A percentile compares a stretch with the other conserved stretches of the same genome.
These are phyloP conservation scores for Exophiala oligosperma DNA, from an alignment of 2,329 filamentous ascomycete genomes.

Conservation along the genomic window DNA sequence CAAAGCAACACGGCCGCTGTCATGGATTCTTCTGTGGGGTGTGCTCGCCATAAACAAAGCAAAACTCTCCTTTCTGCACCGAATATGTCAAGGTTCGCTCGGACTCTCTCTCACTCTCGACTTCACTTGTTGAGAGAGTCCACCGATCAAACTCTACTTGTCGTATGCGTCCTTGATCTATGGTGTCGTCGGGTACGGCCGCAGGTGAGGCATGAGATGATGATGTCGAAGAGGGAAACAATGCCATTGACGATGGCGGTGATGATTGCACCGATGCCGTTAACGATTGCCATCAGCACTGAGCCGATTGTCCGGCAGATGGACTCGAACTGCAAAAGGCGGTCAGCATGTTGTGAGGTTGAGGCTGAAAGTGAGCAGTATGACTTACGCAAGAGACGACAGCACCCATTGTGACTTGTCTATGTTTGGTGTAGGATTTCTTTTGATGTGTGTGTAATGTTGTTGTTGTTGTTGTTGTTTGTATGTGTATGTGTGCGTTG, in stretches of 20 bases:
- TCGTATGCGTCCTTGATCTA: constrained; percentile 24
- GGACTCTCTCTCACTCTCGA: neutral
- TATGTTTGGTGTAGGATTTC: constrained; percentile 1
- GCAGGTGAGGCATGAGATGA: constrained; percentile 64
- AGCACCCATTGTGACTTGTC: constrained; percentile 68
- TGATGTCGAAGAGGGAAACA: constrained; percentile 63
- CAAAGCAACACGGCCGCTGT: neutral
- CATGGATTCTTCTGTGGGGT: neutral
- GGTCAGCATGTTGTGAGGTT: constrained; percentile 1
- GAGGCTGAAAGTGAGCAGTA: neutral
- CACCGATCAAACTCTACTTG: constrained; percentile 21
- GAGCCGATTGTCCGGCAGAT: constrained; percentile 64
- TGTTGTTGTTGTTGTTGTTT: neutral
- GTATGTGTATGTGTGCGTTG: neutral
- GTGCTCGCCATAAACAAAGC: neutral
- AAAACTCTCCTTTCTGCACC: neutral
- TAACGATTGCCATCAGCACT: constrained; percentile 67
- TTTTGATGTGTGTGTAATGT: constrained; percentile 8
- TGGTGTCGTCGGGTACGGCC: constrained; percentile 37
- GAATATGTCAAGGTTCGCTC: neutral
- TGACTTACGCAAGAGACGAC: constrained; percentile 77
- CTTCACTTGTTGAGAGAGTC: neutral
- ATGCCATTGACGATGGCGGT: constrained; percentile 65
- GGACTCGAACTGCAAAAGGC: constrained; percentile 52
- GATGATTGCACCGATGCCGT: constrained; percentile 64